Evolutionary conservation across 1,284 basidiomycete genomes (phyloP), one percentile per base, ranked within the genome.

Genomic region (Taiwanofungus camphoratus): DNA sequence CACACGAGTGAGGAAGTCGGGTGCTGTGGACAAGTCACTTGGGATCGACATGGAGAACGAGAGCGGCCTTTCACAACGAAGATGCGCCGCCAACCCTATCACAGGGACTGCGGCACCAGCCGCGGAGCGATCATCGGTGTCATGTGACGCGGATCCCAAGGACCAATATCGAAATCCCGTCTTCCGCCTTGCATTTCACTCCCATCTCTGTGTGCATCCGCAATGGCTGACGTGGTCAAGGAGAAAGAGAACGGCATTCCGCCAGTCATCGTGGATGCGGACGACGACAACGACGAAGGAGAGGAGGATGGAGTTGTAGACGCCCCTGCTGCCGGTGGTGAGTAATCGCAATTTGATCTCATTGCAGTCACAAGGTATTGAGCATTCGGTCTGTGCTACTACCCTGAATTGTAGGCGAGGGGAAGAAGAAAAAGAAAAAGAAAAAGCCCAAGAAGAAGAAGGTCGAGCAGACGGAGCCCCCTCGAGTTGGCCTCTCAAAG

Each of bases 381-480:
- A 34, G 16, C 29, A n/a, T 15, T 9, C n/a, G 12, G 13, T 21
- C 4, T 8, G 11, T 32, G 42, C 29, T 5, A 20, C 12, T n/a
- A 15, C n/a, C 15, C 5, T 38, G 1, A 6, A 9, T 8, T 21
- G 19, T 34, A 61, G 64, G 64, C 8, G 65, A 65, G 39, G 55
- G 46, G 13, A 66, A 66, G 54, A 62, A 89, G 66, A 90, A 89
- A 65, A 91, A 91, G 74, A 97, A 96, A 64, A 96, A 96, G 73
- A 92, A 90, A 66, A 95, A 92, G 67, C 61, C 82, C 29, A 92
- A 91, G 67, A 92, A 91, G 75, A 91, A 90, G 67, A 82, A 79
- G 60, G 50, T 58, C 13, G 74, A 79, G 50, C 95, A 98, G 69
- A 82, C 81, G n/a, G 91, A 94, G 41, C 96, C 96, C 16, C 95